Conservation (phyloP, 176 grass and related monocot species). For the Dactylis glomerata region DNA sequence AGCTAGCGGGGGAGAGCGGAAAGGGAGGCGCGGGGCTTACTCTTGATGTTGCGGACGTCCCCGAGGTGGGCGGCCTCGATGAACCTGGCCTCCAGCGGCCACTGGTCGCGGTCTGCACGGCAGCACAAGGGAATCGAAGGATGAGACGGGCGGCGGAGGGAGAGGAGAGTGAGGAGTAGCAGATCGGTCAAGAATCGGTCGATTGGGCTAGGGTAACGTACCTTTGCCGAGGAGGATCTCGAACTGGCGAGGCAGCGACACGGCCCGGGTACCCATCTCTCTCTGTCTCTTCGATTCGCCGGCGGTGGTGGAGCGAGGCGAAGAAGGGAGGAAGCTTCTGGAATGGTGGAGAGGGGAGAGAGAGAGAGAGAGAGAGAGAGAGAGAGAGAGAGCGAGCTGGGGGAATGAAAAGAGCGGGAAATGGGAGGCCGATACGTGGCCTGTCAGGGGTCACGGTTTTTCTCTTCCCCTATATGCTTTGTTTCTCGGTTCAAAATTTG, state of each 20-base stretch:
- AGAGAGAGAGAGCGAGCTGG: too few relatives aligned
- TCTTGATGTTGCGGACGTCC: slow-evolving; percentile 9
- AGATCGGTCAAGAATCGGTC: not conserved
- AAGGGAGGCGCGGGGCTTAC: not conserved
- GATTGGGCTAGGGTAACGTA: too few relatives aligned
- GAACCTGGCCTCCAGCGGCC: not conserved
- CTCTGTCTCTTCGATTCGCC: not conserved
- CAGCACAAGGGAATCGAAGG: not conserved
- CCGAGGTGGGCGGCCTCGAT: slow-evolving; percentile 9
- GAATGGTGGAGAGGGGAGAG: too few relatives aligned
- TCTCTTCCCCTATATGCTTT: not conserved
- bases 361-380: not conserved
- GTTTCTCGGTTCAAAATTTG: not conserved
- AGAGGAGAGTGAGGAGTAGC: not conserved
- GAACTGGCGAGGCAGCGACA: not conserved
- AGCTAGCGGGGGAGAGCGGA: not conserved
- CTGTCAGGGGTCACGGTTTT: not conserved
- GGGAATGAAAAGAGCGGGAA: not conserved
- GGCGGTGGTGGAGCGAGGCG: not conserved
- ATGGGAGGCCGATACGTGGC: not conserved
- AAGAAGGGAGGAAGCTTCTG: not conserved
- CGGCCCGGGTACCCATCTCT: not conserved
- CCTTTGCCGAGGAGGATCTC: slow-evolving; percentile 17
- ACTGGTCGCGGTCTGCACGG: not conserved
- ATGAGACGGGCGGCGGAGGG: not conserved